phyloP scores from a whole-genome alignment of 495 filamentous ascomycete species.

The Lophium mytilinum region DNA sequence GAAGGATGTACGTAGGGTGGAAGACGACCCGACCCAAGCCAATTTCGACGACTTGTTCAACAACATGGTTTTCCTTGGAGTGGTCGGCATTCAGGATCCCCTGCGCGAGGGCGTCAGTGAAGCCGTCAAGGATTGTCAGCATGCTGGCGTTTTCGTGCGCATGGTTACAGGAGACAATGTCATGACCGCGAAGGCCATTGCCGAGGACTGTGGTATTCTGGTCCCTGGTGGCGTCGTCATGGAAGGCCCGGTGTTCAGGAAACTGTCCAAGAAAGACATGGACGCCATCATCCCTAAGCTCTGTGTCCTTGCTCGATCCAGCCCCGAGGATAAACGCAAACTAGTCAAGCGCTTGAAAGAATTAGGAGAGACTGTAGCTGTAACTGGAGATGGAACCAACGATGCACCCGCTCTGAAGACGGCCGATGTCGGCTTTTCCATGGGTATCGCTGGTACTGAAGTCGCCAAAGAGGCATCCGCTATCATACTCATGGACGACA shows the following conservation, averaged over 20 bases:
- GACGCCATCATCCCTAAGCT: constrained; percentile 62
- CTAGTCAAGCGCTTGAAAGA: constrained; percentile 75
- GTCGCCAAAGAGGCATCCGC: constrained; percentile 91
- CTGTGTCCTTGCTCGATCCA: constrained; percentile 78
- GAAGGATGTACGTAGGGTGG: constrained; percentile 51
- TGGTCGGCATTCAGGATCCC: constrained; percentile 62
- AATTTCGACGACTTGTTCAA: constrained; percentile 73
- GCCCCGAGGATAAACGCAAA: constrained; percentile 74
- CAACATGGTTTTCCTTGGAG: constrained; percentile 53
- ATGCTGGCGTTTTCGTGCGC: constrained; percentile 73
- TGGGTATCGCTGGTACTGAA: constrained; percentile 86
- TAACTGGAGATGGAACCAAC: constrained; percentile 90
- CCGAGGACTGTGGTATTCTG: constrained; percentile 74
- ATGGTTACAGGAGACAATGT: constrained; percentile 93
- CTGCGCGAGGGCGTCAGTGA: constrained; percentile 61
- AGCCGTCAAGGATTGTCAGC: constrained; percentile 64
- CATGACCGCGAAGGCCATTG: constrained; percentile 78
- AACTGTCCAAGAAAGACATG: constrained; percentile 59
- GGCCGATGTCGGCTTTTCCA: constrained; percentile 85
- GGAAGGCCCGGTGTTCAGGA: constrained; percentile 74
- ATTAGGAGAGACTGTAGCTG: constrained; percentile 82
- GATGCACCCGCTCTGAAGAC: constrained; percentile 82
- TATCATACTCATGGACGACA: constrained; percentile 90
- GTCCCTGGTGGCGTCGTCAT: constrained; percentile 68
- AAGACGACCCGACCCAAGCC: constrained; percentile 62